Evolutionary conservation across 306 rosid species (phyloP), one percentile per base, ranked within the genome.

Genomic region (Quercus dentata): DNA sequence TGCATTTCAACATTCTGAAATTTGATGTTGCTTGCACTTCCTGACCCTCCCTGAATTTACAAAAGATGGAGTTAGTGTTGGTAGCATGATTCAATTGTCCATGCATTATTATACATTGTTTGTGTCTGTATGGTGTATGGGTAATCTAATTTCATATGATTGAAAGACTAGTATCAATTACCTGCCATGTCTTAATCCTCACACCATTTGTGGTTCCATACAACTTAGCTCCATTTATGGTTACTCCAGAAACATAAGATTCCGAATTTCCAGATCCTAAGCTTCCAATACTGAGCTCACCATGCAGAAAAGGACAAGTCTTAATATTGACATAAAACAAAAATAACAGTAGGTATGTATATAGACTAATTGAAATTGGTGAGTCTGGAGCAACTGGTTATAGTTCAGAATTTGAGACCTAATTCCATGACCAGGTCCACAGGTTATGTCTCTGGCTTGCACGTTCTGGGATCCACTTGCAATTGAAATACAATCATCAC

Each of bases 361-460:
- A 27, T 7, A 19, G 33, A 27, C 10, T 49, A 11, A 71, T 25
- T 54, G 59, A 52, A n/a, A 17, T 56, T 2, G 67, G 23, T 14
- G 6, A 49, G 54, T 49, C 3, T 41, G 23, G 33, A 46, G 69
- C 14, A 15, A 2, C 1, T 38, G 17, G 14, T 21, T 18, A 56
- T 5, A 13, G 31, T 18, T 15, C 8, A 67, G 14, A 18, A 1
- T 7, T 67, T 67, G 25, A 64, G 75, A 92, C 97, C 97, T 92
- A 77, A 94, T 91, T 41, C 98, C 98, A 80, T 94, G 98, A 17
- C 98, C 98, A 1, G 98, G 95, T 74, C 98, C 98, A 30, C 98
- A 94, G 21, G 89, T 87, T 44, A 94, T 90, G 63, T 86, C 58
- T 6, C 77, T 78, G 70, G 90, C 95, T 81, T 35, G 71, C 28